A percentile compares a stretch with the other conserved stretches of the same genome.
Conservation (phyloP, 495 filamentous ascomycete genomes). For the Astrothelium macrocarpum region DNA sequence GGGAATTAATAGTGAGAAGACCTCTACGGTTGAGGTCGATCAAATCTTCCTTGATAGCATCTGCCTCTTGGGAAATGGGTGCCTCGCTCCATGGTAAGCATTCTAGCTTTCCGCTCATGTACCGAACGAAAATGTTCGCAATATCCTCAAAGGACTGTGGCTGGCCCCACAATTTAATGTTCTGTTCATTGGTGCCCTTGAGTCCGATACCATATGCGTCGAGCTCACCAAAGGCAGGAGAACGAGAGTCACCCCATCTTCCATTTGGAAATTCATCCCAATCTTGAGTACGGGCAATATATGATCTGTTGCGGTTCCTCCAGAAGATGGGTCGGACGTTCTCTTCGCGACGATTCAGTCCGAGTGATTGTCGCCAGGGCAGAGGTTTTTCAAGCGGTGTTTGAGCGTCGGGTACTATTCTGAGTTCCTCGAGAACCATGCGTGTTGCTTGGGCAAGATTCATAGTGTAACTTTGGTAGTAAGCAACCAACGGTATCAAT, state of each 20-base stretch:
- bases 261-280: constrained; percentile 99
- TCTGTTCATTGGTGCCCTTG: constrained; percentile 94
- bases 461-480: constrained; percentile 73
- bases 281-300: constrained; percentile 88
- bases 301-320: constrained; percentile 93
- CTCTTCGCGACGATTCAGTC: constrained; percentile 75
- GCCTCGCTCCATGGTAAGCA: constrained; percentile 92
- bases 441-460: constrained; percentile 91
- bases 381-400: constrained; percentile 73
- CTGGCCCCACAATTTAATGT: constrained; percentile 89
- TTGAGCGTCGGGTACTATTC: constrained; percentile 62
- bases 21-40: constrained; percentile 76
- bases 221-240: constrained; percentile 92
- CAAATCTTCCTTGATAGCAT: constrained; percentile 63
- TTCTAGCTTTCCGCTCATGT: constrained; percentile 68
- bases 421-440: constrained; percentile 84
- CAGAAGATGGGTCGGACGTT: constrained; percentile 99
- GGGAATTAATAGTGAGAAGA: constrained; percentile 93
- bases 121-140: constrained; percentile 70
- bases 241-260: constrained; percentile 95
- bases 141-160: constrained; percentile 73
- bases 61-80: constrained; percentile 71
- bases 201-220: constrained; percentile 92
- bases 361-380: constrained; percentile 92
- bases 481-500: neutral